Conservation (phyloP, 169 alveolate genomes). For the Cytauxzoon felis region DNA sequence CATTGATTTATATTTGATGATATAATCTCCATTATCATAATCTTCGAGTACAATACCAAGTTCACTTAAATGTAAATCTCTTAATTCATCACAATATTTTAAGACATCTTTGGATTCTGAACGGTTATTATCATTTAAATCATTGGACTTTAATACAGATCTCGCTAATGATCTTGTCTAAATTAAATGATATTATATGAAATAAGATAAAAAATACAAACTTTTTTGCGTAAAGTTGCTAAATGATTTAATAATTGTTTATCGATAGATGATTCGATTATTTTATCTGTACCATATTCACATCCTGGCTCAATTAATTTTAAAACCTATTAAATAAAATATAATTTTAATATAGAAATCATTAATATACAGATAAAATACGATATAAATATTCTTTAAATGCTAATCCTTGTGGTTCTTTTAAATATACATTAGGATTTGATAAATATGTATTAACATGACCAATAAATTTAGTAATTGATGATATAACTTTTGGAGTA, state of each 20-base stretch:
- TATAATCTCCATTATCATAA: conserved; percentile 47
- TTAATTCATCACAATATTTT: conserved; percentile 36
- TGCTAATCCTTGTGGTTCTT: conserved; percentile 39
- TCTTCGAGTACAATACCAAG: conserved; percentile 59
- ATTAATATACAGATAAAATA: conserved; percentile 37
- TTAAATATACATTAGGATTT: conserved; percentile 12
- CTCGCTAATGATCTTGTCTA: conserved; percentile 57
- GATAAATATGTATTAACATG: conserved; percentile 67
- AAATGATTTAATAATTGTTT: conserved; percentile 39
- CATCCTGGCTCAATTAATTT: conserved; percentile 59
- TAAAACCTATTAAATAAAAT: conserved; percentile 17
- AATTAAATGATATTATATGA: neutral
- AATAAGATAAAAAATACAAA: neutral
- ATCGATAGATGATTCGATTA: conserved; percentile 13
- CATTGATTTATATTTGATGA: conserved; percentile 54
- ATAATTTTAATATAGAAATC: neutral
- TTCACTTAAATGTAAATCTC: conserved; percentile 43
- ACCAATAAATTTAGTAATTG: conserved; percentile 68
- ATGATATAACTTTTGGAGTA: conserved; percentile 81
- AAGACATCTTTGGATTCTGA: conserved; percentile 37
- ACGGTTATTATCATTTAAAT: conserved; percentile 10
- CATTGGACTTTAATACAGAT: conserved; percentile 30
- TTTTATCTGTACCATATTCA: conserved; percentile 51
- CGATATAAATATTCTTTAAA: conserved; percentile 50
- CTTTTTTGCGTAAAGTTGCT: conserved; percentile 46